Evolutionary conservation across 2,329 filamentous ascomycete genomes (phyloP), one percentile per base, ranked within the genome.

Genomic region (Penicillium capsulatum): DNA sequence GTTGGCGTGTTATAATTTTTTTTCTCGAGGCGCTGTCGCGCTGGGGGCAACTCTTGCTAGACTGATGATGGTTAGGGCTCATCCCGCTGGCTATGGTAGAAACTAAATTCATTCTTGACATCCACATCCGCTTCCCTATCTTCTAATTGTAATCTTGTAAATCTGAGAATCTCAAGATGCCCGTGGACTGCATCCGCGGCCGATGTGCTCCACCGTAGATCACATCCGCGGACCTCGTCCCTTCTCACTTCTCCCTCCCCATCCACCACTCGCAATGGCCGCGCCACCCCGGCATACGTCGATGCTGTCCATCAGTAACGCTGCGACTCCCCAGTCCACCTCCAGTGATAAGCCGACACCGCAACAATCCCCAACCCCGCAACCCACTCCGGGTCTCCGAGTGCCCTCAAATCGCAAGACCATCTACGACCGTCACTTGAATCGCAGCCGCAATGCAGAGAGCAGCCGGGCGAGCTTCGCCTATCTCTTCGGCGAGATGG

Each of bases 401-500:
- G 87, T 94, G 59, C 91, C 92, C 33, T 86, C 86, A 40, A 94
- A 82, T 66, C 88, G 89, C 71, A 97, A 97, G 72, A 95, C 89
- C 50, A 97, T 98, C 71, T 98, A 97, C 73, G 89, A 96, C 73
- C 80, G 92, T 39, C 89, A 94, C 47, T 75, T 97, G 46, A 96
- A 96, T 69, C 85, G 92, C 50, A 84, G 83, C 56, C 86, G 88
- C 64, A 87, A 86, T 55, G 79, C 86, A 42, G 91, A 97, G 73
- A 80, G 94, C 52, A 95, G 89, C 65, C 85, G 94, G 61, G 81
- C 92, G 8, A 89, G 87, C 68, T 97, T 98, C 68, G 91, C 92
- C 29, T 97, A 94, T 66, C 75, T 98, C 43, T 97, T 98, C 64
- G 83, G 84, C 45, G 91, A 96, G 72, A 95, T 97, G 86, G 90